Evolutionary conservation across 2,329 filamentous ascomycete genomes (phyloP).

Genomic region (Podosphaera xanthii): DNA sequence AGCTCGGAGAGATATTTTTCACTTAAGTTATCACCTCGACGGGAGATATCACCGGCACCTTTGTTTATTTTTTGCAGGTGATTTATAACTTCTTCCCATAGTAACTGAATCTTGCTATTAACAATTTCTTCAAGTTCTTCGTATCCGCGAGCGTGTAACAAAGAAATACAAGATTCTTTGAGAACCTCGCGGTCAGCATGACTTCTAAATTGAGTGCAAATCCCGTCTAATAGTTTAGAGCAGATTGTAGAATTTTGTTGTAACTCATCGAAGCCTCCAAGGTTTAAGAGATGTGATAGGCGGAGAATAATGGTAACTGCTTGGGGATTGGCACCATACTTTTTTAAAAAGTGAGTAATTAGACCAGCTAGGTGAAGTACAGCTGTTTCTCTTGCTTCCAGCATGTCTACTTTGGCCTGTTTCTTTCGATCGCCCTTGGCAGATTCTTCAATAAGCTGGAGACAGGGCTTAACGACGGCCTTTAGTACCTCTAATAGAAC

Average conservation of each 20-base stretch:
- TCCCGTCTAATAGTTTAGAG: slow-evolving; percentile 63
- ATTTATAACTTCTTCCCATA: slow-evolving; percentile 71
- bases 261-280: slow-evolving; percentile 60
- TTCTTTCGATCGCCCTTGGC: slow-evolving; percentile 31
- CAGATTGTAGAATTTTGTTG: slow-evolving; percentile 70
- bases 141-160: slow-evolving; percentile 66
- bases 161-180: slow-evolving; percentile 57
- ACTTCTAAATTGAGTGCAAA: slow-evolving; percentile 82
- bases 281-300: slow-evolving; percentile 64
- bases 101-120: slow-evolving; percentile 51
- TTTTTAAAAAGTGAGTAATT: slow-evolving; percentile 72
- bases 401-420: slow-evolving; percentile 33
- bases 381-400: slow-evolving; percentile 54
- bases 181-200: slow-evolving; percentile 74
- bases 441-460: slow-evolving; percentile 43
- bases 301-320: slow-evolving; percentile 71
- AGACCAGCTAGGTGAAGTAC: slow-evolving; percentile 54
- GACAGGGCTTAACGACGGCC: slow-evolving; percentile 51
- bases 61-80: slow-evolving; percentile 36
- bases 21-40: slow-evolving; percentile 47
- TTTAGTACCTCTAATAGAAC: slow-evolving; percentile 75
- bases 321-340: slow-evolving; percentile 74
- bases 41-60: slow-evolving; percentile 46
- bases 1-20: slow-evolving; percentile 43
- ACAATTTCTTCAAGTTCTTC: slow-evolving; percentile 76